These are phyloP conservation scores for Xylariomycetidae sp. DNA, from an alignment of 2,329 filamentous ascomycete species.

Conservation along the genomic window DNA sequence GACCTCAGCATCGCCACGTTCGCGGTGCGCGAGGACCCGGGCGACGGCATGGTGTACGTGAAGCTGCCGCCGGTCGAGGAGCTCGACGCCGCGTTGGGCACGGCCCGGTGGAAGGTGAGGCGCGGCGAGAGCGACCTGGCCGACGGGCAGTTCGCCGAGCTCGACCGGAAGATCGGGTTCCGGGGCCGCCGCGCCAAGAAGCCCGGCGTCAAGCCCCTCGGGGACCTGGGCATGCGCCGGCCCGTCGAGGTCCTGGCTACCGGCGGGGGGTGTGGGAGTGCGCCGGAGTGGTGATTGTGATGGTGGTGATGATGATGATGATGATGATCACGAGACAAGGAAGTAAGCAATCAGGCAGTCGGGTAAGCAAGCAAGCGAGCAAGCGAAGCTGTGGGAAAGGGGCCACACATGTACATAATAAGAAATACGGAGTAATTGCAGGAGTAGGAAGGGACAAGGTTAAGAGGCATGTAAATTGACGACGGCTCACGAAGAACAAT, in stretches of 20 bases:
- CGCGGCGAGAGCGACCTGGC: slow-evolving; percentile 56
- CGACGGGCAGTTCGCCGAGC: slow-evolving; percentile 34
- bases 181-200: slow-evolving; percentile 40
- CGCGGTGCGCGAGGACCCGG: slow-evolving; percentile 61
- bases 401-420: too few species aligned
- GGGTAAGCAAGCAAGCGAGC: too few species aligned
- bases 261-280: slow-evolving; percentile 35
- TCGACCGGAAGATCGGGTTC: slow-evolving; percentile 43
- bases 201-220: slow-evolving; percentile 20
- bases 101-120: slow-evolving; percentile 71
- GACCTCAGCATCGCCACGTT: slow-evolving; percentile 79
- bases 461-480: too few species aligned
- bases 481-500: too few species aligned
- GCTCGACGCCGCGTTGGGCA: slow-evolving; percentile 74
- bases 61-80: slow-evolving; percentile 77
- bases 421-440: too few species aligned
- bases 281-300: slow-evolving; percentile 41
- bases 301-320: slow-evolving; percentile 1
- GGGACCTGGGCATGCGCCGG: slow-evolving; percentile 30
- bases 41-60: slow-evolving; percentile 74
- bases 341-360: too few species aligned
- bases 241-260: slow-evolving; percentile 33
- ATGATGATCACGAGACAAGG: neutral
- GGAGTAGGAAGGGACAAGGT: too few species aligned
- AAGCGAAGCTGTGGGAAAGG: too few species aligned